A percentile compares a stretch with the other conserved stretches of the same genome.
These are phyloP conservation scores for Quercus lobata DNA, from an alignment of 331 rosid genomes.

Conservation along the genomic window DNA sequence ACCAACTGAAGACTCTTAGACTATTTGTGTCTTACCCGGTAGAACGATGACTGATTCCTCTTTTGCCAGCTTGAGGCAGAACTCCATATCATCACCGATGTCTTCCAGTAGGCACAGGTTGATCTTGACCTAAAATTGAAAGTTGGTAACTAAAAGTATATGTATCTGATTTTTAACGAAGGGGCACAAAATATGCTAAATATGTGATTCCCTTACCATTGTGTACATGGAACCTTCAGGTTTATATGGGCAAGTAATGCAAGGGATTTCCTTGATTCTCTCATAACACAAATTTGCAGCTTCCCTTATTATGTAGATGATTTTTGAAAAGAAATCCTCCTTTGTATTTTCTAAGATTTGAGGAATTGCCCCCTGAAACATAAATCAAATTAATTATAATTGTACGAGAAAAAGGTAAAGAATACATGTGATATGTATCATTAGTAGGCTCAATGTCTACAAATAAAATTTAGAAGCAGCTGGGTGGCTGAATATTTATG, in stretches of 20 bases:
- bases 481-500: too few species aligned
- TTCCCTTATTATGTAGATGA: slow-evolving; percentile 18
- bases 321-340: slow-evolving; percentile 23
- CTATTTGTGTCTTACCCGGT: slow-evolving; percentile 24
- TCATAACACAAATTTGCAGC: slow-evolving; percentile 28
- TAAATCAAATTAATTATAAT: neutral
- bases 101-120: slow-evolving; percentile 28
- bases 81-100: slow-evolving; percentile 37
- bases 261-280: slow-evolving; percentile 26
- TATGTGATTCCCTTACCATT: slow-evolving; percentile 10
- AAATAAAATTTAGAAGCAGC: too few species aligned
- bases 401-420: too few species aligned
- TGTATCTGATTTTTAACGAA: neutral
- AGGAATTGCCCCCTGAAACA: slow-evolving; percentile 46
- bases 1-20: too few species aligned
- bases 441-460: too few species aligned
- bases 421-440: too few species aligned
- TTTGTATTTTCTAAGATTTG: slow-evolving; percentile 29
- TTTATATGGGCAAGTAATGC: slow-evolving; percentile 35
- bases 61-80: slow-evolving; percentile 35
- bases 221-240: slow-evolving; percentile 44
- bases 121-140: slow-evolving; percentile 28
- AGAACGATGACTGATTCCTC: slow-evolving; percentile 39
- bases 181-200: too few species aligned
- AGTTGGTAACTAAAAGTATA: too few species aligned